Conservation (phyloP, 2,329 filamentous ascomycete genomes). For the Tolypocladium tundrense region DNA sequence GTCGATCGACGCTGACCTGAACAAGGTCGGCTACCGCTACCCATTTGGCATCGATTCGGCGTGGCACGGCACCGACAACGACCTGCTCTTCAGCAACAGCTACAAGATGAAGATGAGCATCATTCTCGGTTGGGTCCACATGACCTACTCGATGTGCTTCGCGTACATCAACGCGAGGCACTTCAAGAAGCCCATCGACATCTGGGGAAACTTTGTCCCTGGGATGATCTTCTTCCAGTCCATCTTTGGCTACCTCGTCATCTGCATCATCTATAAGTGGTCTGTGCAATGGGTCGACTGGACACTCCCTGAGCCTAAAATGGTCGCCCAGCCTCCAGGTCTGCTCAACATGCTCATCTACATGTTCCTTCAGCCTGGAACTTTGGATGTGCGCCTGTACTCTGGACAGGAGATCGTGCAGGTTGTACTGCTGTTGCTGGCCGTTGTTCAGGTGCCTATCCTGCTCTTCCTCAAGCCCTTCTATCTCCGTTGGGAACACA, state of each 20-base stretch:
- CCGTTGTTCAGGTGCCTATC: slow-evolving; percentile 77
- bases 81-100: slow-evolving; percentile 91
- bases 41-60: slow-evolving; percentile 93
- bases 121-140: slow-evolving; percentile 91
- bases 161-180: slow-evolving; percentile 88
- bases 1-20: slow-evolving; percentile 56
- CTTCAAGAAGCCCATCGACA: slow-evolving; percentile 90
- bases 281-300: slow-evolving; percentile 65
- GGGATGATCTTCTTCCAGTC: slow-evolving; percentile 99
- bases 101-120: slow-evolving; percentile 99
- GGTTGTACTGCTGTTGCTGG: slow-evolving; percentile 67
- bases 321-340: slow-evolving; percentile 60
- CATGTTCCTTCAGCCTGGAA: slow-evolving; percentile 92
- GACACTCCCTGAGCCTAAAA: slow-evolving; percentile 12
- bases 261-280: slow-evolving; percentile 98
- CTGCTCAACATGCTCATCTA: slow-evolving; percentile 98
- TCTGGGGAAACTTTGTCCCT: slow-evolving; percentile 94
- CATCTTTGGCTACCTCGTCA: slow-evolving; percentile 92
- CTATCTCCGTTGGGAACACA: slow-evolving; percentile 90
- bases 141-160: slow-evolving; percentile 96
- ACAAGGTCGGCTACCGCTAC: slow-evolving; percentile 66
- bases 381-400: slow-evolving; percentile 63
- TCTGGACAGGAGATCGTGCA: slow-evolving; percentile 68
- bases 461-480: slow-evolving; percentile 92
- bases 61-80: slow-evolving; percentile 94